These are phyloP conservation scores for Leucaena leucocephala DNA, from an alignment of 306 rosid species.

Conservation along the genomic window DNA sequence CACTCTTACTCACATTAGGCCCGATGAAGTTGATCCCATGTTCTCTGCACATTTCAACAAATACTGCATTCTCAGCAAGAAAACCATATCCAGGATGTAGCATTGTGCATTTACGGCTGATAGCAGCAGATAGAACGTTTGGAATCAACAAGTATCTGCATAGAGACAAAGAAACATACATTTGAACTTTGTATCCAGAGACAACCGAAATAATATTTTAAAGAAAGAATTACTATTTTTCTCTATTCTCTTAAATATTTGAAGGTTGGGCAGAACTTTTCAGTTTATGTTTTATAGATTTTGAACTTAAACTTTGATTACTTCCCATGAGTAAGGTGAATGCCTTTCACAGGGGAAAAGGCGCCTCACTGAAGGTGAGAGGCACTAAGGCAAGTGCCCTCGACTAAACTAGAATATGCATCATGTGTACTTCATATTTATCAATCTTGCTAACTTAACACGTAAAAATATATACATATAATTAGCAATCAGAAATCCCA, in stretches of 20 bases:
- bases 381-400: too few species aligned
- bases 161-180: constrained; percentile 25
- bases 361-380: too few species aligned
- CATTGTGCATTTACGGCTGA: constrained; percentile 79
- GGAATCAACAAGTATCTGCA: constrained; percentile 80
- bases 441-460: too few species aligned
- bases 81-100: constrained; percentile 99
- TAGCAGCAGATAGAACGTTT: constrained; percentile 88
- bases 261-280: too few species aligned
- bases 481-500: background rate
- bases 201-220: background rate
- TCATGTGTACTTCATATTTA: background rate
- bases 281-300: too few species aligned
- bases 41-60: constrained; percentile 93
- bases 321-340: too few species aligned
- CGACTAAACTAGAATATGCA: background rate
- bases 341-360: too few species aligned
- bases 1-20: constrained; percentile 69
- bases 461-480: background rate
- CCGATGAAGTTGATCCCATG: constrained; percentile 97
- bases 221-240: too few species aligned
- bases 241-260: too few species aligned
- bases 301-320: too few species aligned
- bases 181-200: constrained; percentile 14
- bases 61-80: constrained; percentile 92